Evolutionary conservation across 1,139 yeast genomes (phyloP), one percentile per base, ranked within the genome.

Genomic region (Magnusiomyces ingens): DNA sequence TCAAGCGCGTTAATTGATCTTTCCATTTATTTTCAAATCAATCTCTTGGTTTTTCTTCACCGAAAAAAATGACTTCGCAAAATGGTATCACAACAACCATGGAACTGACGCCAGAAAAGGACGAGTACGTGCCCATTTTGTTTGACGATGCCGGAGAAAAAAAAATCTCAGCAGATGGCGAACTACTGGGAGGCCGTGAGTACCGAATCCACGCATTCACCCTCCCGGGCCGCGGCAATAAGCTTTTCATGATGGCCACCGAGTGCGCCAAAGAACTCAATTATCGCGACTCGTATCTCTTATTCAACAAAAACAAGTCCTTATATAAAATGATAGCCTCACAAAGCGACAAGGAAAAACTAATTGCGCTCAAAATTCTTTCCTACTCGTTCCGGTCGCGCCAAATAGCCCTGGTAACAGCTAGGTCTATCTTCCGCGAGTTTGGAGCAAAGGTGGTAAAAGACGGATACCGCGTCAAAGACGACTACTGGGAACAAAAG

Each of bases 401-500:
- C 52, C 77, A 82, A 2, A 83, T 82, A 17, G 79, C 82, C 50
- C 77, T 84, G 1, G 73, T 74, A n/a, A 75, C 84, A 18, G 84
- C 85, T 3, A 69, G 85, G 54, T 80, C 87, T 2, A 79, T 85
- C 46, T 87, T 73, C 65, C 72, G 89, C 55, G 81, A 79, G 60
- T 86, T 85, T 69, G 95, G 95, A 10, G 85, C 93, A 1, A 74
- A 81, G 48, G 73, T 84, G 48, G 71, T 87, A 44, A 73, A 73
- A 13, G 75, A 76, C 50, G 95, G 95, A 22, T 74, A 76, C 52
- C 79, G 89, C 58, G 81, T 85, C 11, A 69, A 71, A 18, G 95
- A 86, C 67, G 95, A 86, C 67, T 86, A 86, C 64, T 86, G 93
- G 89, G 95, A 85, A 64, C 78, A 76, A 41, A 68, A 74, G 45